Conservation (phyloP, 1,284 basidiomycete species). For the Neonothopanus nambi region DNA sequence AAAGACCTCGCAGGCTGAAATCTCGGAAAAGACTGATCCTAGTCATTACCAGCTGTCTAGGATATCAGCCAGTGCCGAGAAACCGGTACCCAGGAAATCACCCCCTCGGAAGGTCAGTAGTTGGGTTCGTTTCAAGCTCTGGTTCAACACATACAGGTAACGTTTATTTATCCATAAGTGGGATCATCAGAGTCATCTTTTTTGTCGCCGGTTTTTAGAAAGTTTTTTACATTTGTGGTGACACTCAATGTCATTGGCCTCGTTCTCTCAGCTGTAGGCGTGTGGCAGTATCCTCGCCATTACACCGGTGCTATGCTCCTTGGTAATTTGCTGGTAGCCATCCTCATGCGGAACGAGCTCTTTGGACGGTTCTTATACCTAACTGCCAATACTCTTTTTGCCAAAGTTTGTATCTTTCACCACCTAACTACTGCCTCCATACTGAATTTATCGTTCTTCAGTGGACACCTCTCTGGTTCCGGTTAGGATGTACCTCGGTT, state of each 20-base stretch:
- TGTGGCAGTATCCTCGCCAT: slow-evolving; percentile 58
- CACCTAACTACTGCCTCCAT: slow-evolving; percentile 51
- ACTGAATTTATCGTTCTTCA: slow-evolving; percentile 42
- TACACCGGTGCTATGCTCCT: slow-evolving; percentile 63
- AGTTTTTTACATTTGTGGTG: slow-evolving; percentile 60
- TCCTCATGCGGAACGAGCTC: slow-evolving; percentile 59
- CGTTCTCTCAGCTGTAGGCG: slow-evolving; percentile 46
- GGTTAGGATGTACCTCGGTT: slow-evolving; percentile 59
- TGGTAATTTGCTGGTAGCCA: slow-evolving; percentile 54
- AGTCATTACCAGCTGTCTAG: not conserved
- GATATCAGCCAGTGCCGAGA: not conserved
- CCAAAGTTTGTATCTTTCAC: slow-evolving; percentile 64
- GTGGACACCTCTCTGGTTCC: slow-evolving; percentile 67
- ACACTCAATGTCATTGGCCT: slow-evolving; percentile 52
- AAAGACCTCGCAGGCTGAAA: too few species aligned
- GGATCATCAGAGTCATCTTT: too few species aligned
- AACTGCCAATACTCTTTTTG: slow-evolving; percentile 57
- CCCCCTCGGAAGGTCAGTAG: slow-evolving; percentile 31
- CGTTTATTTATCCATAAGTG: not conserved
- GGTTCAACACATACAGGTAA: slow-evolving; percentile 69
- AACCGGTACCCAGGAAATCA: slow-evolving; percentile 17
- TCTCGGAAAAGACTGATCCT: not conserved
- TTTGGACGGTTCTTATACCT: slow-evolving; percentile 64
- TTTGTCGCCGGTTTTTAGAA: slow-evolving; percentile 38
- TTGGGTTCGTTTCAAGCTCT: slow-evolving; percentile 55